These are phyloP conservation scores for Canavalia ensiformis DNA, from an alignment of 306 rosid species.

Conservation along the genomic window DNA sequence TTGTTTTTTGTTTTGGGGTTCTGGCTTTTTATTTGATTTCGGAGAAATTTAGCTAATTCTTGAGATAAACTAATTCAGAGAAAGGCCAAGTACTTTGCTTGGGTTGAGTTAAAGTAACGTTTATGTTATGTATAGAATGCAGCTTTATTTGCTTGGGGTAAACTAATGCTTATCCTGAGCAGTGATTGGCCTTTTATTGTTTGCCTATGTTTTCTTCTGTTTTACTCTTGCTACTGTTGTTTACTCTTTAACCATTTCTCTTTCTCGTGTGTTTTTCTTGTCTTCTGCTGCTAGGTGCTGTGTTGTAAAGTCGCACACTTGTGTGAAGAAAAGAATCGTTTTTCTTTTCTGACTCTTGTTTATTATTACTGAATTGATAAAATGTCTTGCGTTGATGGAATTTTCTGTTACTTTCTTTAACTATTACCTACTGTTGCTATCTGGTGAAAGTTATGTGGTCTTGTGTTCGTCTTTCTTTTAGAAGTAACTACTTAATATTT, in stretches of 20 bases:
- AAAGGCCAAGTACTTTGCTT: neutral
- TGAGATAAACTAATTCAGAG: too few species aligned
- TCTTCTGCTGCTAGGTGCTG: constrained; percentile 49
- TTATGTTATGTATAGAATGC: neutral
- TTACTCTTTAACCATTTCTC: neutral
- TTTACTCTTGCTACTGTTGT: constrained; percentile 37
- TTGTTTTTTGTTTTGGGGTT: neutral
- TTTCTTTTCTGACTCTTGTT: constrained; percentile 44
- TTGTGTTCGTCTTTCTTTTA: constrained; percentile 25
- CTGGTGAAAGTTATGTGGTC: constrained; percentile 14
- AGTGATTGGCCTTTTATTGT: constrained; percentile 27
- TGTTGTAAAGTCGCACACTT: constrained; percentile 53
- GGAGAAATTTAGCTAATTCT: neutral
- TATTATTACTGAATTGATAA: constrained; percentile 32
- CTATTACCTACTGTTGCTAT: constrained; percentile 4
- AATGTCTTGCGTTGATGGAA: constrained; percentile 4
- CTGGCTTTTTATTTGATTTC: neutral
- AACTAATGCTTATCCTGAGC: constrained; percentile 7
- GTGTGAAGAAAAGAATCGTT: constrained; percentile 48
- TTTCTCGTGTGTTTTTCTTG: constrained; percentile 48
- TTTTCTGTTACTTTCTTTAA: constrained; percentile 22
- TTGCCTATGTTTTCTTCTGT: constrained; percentile 36
- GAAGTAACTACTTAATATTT: constrained; percentile 36
- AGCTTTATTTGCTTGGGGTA: constrained; percentile 17
- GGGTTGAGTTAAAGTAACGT: neutral